Percentiles rank a stretch among this genome's conserved stretches.
Conservation (phyloP, 2,329 filamentous ascomycete genomes). For the Hymenoscyphus repandus region DNA sequence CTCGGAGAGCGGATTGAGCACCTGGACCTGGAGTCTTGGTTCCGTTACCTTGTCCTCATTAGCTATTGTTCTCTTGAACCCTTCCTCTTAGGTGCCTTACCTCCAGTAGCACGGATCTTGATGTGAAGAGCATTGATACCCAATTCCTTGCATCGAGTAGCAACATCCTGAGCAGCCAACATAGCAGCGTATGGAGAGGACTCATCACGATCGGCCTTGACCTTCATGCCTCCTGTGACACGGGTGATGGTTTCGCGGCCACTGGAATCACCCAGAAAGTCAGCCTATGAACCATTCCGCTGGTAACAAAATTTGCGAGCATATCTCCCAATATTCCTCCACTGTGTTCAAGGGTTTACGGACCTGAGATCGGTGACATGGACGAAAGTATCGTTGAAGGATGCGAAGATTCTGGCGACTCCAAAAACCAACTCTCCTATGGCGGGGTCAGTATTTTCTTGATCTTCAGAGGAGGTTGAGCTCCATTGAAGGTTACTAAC, state of each 20-base stretch:
- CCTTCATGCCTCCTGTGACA: conserved; percentile 99
- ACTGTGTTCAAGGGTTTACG: conserved; percentile 36
- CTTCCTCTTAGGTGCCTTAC: conserved; percentile 41
- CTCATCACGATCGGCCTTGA: conserved; percentile 99
- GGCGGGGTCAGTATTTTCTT: conserved; percentile 12
- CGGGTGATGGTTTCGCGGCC: conserved; percentile 99
- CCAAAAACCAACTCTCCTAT: conserved; percentile 72
- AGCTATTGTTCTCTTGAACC: neutral
- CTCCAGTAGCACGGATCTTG: conserved; percentile 99
- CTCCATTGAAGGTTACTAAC: conserved; percentile 43
- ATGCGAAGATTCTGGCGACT: conserved; percentile 75
- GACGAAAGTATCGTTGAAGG: conserved; percentile 69
- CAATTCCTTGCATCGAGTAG: conserved; percentile 79
- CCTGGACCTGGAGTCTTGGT: conserved; percentile 99
- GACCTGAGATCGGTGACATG: conserved; percentile 99
- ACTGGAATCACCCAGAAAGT: conserved; percentile 69
- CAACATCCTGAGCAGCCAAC: conserved; percentile 99
- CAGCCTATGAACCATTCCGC: conserved; percentile 47
- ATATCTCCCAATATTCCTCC: conserved; percentile 4
- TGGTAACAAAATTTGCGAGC: neutral
- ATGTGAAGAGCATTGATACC: conserved; percentile 96
- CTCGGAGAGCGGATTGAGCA: conserved; percentile 98
- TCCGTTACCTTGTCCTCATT: conserved; percentile 66
- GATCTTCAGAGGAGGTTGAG: neutral
- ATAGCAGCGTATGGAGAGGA: conserved; percentile 99